Evolutionary conservation across 2,329 filamentous ascomycete genomes (phyloP).

Genomic region (Neonectria ditissima): DNA sequence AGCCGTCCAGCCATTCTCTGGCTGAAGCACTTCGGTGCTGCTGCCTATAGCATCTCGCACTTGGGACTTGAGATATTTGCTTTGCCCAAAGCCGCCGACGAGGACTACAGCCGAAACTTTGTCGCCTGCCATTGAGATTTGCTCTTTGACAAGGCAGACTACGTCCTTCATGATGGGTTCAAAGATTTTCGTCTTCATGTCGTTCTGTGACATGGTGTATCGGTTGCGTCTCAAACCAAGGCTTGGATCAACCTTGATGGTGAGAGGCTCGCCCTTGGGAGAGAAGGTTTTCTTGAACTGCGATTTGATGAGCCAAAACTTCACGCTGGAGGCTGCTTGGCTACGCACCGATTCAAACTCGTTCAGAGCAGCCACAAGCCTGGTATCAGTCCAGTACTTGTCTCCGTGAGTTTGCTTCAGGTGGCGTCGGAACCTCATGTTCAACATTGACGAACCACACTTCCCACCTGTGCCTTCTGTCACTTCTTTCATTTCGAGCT

Average conservation of each 20-base stretch:
- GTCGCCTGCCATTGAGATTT: slow-evolving; percentile 51
- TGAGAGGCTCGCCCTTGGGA: slow-evolving; percentile 51
- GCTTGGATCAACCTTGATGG: slow-evolving; percentile 51
- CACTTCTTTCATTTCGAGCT: slow-evolving; percentile 61
- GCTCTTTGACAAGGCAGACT: slow-evolving; percentile 56
- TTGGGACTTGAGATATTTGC: slow-evolving; percentile 57
- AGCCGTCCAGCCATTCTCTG: slow-evolving; percentile 61
- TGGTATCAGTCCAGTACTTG: slow-evolving; percentile 57
- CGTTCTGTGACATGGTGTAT: slow-evolving; percentile 59
- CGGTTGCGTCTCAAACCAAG: slow-evolving; percentile 49
- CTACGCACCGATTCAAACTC: slow-evolving; percentile 56
- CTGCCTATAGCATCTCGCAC: slow-evolving; percentile 51
- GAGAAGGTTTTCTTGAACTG: slow-evolving; percentile 55
- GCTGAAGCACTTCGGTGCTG: slow-evolving; percentile 59
- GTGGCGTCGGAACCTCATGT: slow-evolving; percentile 60
- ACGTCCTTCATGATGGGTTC: slow-evolving; percentile 57
- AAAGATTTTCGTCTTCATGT: slow-evolving; percentile 71
- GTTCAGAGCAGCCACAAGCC: slow-evolving; percentile 54
- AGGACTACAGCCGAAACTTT: slow-evolving; percentile 57
- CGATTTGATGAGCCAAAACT: slow-evolving; percentile 22
- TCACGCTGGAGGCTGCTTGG: slow-evolving; percentile 53
- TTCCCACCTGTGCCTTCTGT: slow-evolving; percentile 61
- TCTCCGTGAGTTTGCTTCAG: slow-evolving; percentile 57
- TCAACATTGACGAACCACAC: slow-evolving; percentile 63
- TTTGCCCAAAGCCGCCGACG: slow-evolving; percentile 63